Evolutionary conservation across 371 early-diverging fungal species (phyloP), one percentile per base, ranked within the genome.

Genomic region (Mucor ambiguus): DNA sequence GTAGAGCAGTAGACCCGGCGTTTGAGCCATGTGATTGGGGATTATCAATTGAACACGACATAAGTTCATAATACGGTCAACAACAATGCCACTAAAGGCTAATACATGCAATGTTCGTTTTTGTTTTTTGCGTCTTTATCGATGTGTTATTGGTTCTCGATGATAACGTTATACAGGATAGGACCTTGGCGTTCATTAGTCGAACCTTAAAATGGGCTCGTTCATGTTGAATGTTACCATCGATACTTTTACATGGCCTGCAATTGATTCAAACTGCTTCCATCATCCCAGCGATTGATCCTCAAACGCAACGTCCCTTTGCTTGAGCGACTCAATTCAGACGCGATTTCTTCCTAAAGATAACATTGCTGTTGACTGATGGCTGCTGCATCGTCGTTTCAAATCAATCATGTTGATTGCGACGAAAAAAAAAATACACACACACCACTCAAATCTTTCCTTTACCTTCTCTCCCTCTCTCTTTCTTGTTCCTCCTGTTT

Each of bases 181-280:
- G 46, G n/a, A 46, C 46, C 46, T 46, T 46, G 46, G 46, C 46
- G 46, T 46, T 46, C 11, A 46, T 46, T 46, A 46, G 46, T 22
- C 20, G 46, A 46, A 46, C 46, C 46, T 46, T 46, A 46, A 46
- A 46, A 46, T 20, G 22, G 9, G 11, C 20, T 46, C 22, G 3
- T 46, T 46, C 22, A 46, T 46, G 46, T 46, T 41, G 41, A 46
- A 22, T 22, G 9, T 46, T 46, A n/a, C 46, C 46, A 46, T 22
- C 46, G 11, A 22, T 1, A 4, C 22, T n/a, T n/a, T n/a, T 43
- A 38, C 18, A 30, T 30, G 30, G 30, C 30, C 30, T 3, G 30
- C 30, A 9, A 33, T 8, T 9, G 8, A 4, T 33, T 33, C n/a
- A n/a, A n/a, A n/a, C n/a, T n/a, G n/a, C n/a, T n/a, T n/a, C n/a